Conservation (phyloP, 257 asterid species). For the Eucommia ulmoides region DNA sequence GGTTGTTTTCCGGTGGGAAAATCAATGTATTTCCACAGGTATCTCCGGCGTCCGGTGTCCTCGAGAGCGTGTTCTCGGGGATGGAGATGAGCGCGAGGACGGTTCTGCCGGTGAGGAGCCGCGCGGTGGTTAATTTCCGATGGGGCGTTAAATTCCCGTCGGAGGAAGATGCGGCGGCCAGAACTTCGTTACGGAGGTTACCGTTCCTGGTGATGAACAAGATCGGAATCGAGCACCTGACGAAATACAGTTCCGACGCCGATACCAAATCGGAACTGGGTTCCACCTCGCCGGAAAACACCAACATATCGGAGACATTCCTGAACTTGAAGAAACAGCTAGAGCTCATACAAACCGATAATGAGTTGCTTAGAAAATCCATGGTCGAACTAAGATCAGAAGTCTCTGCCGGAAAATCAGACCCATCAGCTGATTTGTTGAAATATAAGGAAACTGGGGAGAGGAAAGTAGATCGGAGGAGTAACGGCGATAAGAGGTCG, state of each 20-base stretch:
- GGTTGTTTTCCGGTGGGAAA: slow-evolving; percentile 27
- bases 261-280: slow-evolving; percentile 18
- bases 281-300: slow-evolving; percentile 12
- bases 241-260: slow-evolving; percentile 16
- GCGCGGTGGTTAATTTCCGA: slow-evolving; percentile 53
- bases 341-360: slow-evolving; percentile 58
- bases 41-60: slow-evolving; percentile 39
- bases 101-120: slow-evolving; percentile 37
- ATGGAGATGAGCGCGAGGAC: slow-evolving; percentile 58
- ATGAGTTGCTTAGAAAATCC: slow-evolving; percentile 62
- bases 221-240: slow-evolving; percentile 68
- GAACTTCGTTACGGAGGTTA: slow-evolving; percentile 24
- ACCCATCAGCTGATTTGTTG: slow-evolving; percentile 2
- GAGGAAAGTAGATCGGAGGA: slow-evolving; percentile 23
- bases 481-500: slow-evolving; percentile 17
- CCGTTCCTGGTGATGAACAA: slow-evolving; percentile 80
- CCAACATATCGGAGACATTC: slow-evolving; percentile 46
- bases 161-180: slow-evolving; percentile 30
- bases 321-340: slow-evolving; percentile 71
- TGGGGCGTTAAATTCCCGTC: slow-evolving; percentile 86
- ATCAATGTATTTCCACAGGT: slow-evolving; percentile 23
- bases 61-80: slow-evolving; percentile 41
- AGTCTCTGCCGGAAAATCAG: slow-evolving; percentile 38
- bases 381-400: slow-evolving; percentile 65
- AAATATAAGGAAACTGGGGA: slow-evolving; percentile 2